These are phyloP conservation scores for Sarocladiaceae sp. DNA, from an alignment of 2,329 filamentous ascomycete genomes.

Conservation along the genomic window DNA sequence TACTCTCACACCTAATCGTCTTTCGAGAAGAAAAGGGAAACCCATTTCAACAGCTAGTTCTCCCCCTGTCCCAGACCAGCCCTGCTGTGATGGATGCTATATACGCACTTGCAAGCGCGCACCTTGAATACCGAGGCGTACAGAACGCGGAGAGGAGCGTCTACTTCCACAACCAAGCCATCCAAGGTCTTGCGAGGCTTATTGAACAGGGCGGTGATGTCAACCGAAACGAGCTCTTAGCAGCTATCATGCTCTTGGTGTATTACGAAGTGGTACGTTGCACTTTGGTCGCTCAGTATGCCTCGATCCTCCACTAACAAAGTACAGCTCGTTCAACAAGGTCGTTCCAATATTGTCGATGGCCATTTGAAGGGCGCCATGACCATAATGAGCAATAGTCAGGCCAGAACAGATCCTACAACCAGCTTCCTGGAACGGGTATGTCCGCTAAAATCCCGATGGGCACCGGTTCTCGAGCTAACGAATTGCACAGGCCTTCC, in stretches of 20 bases:
- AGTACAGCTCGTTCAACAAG: constrained; percentile 51
- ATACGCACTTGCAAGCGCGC: constrained; percentile 76
- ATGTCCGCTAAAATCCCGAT: constrained; percentile 14
- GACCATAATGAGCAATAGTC: constrained; percentile 49
- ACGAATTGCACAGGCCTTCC: constrained; percentile 45
- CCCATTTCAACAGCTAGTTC: constrained; percentile 55
- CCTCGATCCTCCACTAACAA: constrained; percentile 15
- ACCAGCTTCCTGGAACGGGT: constrained; percentile 54
- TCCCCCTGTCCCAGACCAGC: constrained; percentile 51
- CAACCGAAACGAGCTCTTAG: constrained; percentile 51
- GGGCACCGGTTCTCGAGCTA: background rate
- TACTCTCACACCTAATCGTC: constrained; percentile 58
- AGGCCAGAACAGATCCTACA: constrained; percentile 41
- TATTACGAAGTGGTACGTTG: constrained; percentile 57
- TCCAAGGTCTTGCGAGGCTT: constrained; percentile 49
- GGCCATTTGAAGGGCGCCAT: constrained; percentile 56
- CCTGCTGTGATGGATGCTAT: constrained; percentile 71
- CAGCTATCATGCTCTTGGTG: constrained; percentile 54
- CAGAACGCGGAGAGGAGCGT: constrained; percentile 48
- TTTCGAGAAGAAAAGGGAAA: constrained; percentile 57
- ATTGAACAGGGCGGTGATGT: constrained; percentile 46
- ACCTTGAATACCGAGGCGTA: constrained; percentile 62
- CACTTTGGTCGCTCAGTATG: too few relatives aligned
- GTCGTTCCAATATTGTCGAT: constrained; percentile 53
- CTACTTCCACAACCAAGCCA: constrained; percentile 53